A percentile compares a stretch with the other conserved stretches of the same genome.
These are phyloP conservation scores for Crepidotus variabilis DNA, from an alignment of 768 basidiomycete species.

Conservation along the genomic window DNA sequence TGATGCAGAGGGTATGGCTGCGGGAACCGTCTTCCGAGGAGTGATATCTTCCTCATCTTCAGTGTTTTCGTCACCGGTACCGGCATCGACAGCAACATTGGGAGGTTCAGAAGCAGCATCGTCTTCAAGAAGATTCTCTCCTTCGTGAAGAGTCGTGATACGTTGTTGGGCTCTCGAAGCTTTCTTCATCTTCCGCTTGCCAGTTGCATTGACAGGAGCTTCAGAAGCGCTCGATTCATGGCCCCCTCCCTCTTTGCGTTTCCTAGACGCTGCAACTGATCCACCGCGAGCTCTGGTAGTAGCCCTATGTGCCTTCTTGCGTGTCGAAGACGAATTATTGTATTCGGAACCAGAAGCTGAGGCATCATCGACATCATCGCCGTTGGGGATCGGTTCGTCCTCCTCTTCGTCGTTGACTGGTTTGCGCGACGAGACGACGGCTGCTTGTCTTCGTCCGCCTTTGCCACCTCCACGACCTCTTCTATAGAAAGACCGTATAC, in stretches of 20 bases:
- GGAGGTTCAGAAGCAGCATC: constrained; percentile 9
- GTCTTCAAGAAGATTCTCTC: not conserved
- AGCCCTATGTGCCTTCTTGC: constrained; percentile 10
- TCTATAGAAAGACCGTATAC: constrained; percentile 3
- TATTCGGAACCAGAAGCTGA: constrained; percentile 22
- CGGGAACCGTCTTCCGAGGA: constrained; percentile 3
- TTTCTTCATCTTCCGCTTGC: constrained; percentile 12
- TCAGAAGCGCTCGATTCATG: constrained; percentile 18
- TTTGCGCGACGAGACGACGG: constrained; percentile 3
- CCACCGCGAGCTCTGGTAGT: constrained; percentile 11
- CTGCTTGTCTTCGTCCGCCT: constrained; percentile 1
- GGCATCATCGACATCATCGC: constrained; percentile 14
- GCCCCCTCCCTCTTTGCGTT: constrained; percentile 15
- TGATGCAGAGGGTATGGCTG: not conserved
- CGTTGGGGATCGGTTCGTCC: constrained; percentile 10
- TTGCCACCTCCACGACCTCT: constrained; percentile 2
- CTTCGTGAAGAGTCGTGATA: not conserved
- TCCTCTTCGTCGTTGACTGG: constrained; percentile 12
- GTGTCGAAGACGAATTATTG: constrained; percentile 3
- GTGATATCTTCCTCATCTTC: constrained; percentile 16
- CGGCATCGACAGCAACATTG: not conserved
- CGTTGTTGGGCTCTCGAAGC: constrained; percentile 9
- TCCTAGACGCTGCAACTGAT: constrained; percentile 10
- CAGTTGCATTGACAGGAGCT: not conserved
- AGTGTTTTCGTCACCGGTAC: constrained; percentile 13